Base-by-base conservation (phyloP, 371 early-diverging fungal species). In the Zychaea mexicana region DNA sequence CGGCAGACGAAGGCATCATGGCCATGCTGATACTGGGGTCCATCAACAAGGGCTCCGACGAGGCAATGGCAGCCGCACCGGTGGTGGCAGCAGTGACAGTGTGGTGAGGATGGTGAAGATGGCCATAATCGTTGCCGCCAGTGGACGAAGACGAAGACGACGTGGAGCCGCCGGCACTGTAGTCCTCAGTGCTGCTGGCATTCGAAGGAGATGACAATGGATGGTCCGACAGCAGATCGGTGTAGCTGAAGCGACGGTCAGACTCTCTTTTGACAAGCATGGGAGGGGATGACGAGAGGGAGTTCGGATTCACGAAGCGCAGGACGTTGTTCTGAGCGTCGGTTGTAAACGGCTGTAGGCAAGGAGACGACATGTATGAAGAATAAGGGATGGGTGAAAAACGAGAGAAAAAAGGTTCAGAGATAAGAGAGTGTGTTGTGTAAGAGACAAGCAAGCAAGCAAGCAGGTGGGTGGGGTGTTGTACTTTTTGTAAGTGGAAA, bases 201-300 rank as follows among this genome's bases (percentile, higher is more conserved):
- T 65, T 62, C 12, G 58, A 46, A 21, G 45, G 47, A 5, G 49
- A 49, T 49, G 49, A 49, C 49, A 49, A 24, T 49, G 49, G 49
- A 49, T 49, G 49, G n/a, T 49, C 49, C 21, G 81, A 78, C 13
- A 81, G 49, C 73, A 81, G 67, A 33, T 77, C 77, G 10, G 81
- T 68, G 36, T 78, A 81, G 59, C 78, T 78, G 57, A 81, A 81
- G 12, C 78, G 69, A 60, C 75, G 69, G 32, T 57, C 45, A 21
- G 42, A 47, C 52, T 49, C 22, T 45, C 24, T 49, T 49, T 49
- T 49, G 49, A 49, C 49, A 45, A 38, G 59, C 28, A 38, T 26
- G 0, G 59, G 38, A 12, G 59, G 38, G 17, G 59, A 58, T 36
- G 59, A 45, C 2, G 59, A 58, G n/a, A 58, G 42, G 2, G 59